phyloP scores from a whole-genome alignment of 352 stramenopile species.

The Pythium utonaiense region DNA sequence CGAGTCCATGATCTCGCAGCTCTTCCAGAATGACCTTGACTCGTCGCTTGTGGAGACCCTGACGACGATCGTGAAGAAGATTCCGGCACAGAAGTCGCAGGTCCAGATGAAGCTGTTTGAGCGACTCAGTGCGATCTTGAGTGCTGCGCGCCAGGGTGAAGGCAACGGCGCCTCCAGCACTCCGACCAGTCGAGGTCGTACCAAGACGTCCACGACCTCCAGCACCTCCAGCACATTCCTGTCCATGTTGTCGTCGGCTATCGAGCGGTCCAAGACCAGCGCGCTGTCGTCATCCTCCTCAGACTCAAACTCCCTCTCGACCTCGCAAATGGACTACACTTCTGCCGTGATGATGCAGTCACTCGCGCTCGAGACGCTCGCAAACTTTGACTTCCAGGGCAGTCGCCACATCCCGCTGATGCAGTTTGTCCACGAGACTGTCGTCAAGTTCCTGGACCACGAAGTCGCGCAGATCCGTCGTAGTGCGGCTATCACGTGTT shows the following conservation, averaged over 20 bases:
- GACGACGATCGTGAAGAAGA: constrained; percentile 83
- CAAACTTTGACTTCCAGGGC: constrained; percentile 84
- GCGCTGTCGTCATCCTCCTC: constrained; percentile 28
- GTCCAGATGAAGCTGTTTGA: constrained; percentile 86
- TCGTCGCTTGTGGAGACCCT: constrained; percentile 77
- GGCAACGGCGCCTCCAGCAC: constrained; percentile 38
- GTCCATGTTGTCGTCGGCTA: constrained; percentile 65
- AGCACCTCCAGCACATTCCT: constrained; percentile 66
- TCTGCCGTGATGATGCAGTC: constrained; percentile 76
- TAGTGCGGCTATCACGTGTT: constrained; percentile 84
- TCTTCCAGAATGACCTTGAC: constrained; percentile 86
- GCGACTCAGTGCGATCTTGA: constrained; percentile 71
- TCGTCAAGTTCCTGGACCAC: constrained; percentile 87
- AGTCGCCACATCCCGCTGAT: constrained; percentile 85
- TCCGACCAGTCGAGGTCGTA: constrained; percentile 58
- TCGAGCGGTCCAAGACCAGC: constrained; percentile 40
- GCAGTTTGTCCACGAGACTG: constrained; percentile 85
- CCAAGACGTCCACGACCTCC: constrained; percentile 70
- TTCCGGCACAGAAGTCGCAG: constrained; percentile 65
- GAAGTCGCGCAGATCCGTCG: constrained; percentile 83
- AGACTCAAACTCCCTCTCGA: constrained; percentile 21
- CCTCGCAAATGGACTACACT: constrained; percentile 34
- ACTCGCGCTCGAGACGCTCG: constrained; percentile 79
- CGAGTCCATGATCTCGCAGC: constrained; percentile 69
- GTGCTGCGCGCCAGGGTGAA: constrained; percentile 45